Evolutionary conservation across 495 filamentous ascomycete genomes (phyloP).

Genomic region (Podospora appendiculata): DNA sequence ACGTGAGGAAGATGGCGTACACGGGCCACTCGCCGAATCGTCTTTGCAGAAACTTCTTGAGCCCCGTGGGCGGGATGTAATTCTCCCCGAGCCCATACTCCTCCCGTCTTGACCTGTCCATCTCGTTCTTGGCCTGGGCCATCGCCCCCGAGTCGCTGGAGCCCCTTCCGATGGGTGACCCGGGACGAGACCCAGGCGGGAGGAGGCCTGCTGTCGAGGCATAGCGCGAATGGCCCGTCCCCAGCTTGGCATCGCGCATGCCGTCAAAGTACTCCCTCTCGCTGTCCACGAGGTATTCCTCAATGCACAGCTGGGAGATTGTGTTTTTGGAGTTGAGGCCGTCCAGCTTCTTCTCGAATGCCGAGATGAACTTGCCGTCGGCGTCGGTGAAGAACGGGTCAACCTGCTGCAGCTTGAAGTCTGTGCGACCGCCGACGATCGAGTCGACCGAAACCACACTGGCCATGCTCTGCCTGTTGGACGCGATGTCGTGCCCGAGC

Average conservation of each 20-base stretch:
- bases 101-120: conserved; percentile 11
- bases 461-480: not conserved
- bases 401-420: conserved; percentile 46
- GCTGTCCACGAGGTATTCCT: conserved; percentile 50
- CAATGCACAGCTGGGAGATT: conserved; percentile 48
- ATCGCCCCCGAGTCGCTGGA: conserved; percentile 15
- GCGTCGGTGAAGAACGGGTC: conserved; percentile 56
- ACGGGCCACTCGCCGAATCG: conserved; percentile 54
- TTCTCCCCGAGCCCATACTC: conserved; percentile 54
- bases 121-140: conserved; percentile 24
- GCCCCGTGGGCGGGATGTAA: conserved; percentile 56
- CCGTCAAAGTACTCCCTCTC: conserved; percentile 54
- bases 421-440: conserved; percentile 5
- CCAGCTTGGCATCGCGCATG: conserved; percentile 43
- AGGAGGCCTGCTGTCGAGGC: conserved; percentile 22
- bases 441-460: conserved; percentile 6
- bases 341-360: conserved; percentile 45
- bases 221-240: conserved; percentile 4
- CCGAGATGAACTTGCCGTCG: conserved; percentile 41
- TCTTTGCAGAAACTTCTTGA: conserved; percentile 34
- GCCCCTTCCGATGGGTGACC: conserved; percentile 20
- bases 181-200: conserved; percentile 20
- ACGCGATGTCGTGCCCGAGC: not conserved
- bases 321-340: conserved; percentile 46
- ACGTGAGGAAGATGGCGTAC: conserved; percentile 57